A percentile compares a stretch with the other conserved stretches of the same genome.
Conservation (phyloP, 1,139 yeast species). For the Blastobotrys ciferrii region DNA sequence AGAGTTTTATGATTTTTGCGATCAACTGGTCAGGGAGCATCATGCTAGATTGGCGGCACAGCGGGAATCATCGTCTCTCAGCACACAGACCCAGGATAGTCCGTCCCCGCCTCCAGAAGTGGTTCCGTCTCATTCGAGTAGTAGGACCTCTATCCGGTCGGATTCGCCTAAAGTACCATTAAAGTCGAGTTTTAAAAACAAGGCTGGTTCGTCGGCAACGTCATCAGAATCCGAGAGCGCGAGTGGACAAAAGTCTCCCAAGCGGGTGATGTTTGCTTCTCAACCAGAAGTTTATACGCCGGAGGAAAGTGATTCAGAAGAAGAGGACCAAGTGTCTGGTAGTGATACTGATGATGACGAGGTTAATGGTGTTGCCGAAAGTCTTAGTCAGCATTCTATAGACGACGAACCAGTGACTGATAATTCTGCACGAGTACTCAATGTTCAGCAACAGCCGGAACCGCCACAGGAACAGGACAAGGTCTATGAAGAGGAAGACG, state of each 20-base stretch:
- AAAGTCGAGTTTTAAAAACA: conserved; percentile 14
- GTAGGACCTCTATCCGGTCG: neutral
- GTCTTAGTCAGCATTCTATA: conserved; percentile 6
- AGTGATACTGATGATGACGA: conserved; percentile 15
- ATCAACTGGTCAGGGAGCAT: conserved; percentile 10
- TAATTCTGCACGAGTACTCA: neutral
- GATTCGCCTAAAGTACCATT: conserved; percentile 10
- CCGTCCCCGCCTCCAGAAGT: conserved; percentile 5
- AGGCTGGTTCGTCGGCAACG: conserved; percentile 4
- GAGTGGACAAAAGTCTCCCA: conserved; percentile 15
- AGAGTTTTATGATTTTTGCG: conserved; percentile 11
- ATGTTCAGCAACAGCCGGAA: neutral
- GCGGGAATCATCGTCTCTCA: conserved; percentile 3
- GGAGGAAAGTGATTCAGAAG: conserved; percentile 8
- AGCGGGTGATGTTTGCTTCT: conserved; percentile 24
- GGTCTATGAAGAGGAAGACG: conserved; percentile 13
- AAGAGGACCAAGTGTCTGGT: conserved; percentile 8
- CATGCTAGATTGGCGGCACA: neutral
- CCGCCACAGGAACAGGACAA: neutral
- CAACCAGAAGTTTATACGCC: conserved; percentile 19
- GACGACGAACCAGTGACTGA: conserved; percentile 1
- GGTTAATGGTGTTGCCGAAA: neutral
- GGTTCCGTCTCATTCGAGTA: neutral
- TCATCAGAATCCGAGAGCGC: conserved; percentile 5
- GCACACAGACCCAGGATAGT: neutral